These are phyloP conservation scores for Wickerhamiella parazyma DNA, from an alignment of 805 yeast genomes.

Conservation along the genomic window DNA sequence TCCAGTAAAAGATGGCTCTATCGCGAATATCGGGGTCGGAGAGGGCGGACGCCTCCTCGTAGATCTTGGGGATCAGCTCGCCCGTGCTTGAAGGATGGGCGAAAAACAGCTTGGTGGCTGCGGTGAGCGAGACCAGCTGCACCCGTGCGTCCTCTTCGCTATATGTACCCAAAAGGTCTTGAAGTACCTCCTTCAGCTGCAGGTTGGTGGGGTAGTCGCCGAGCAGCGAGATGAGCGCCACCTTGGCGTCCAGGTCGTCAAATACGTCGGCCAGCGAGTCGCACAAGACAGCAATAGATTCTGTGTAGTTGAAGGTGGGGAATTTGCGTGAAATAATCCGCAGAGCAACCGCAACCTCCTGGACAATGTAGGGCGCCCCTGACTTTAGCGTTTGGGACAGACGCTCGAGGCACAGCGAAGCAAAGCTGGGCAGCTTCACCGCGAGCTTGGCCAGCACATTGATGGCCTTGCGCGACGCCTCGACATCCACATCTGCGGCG, in stretches of 20 bases:
- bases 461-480: conserved; percentile 77
- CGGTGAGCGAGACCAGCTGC: conserved; percentile 59
- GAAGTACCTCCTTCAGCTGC: conserved; percentile 31
- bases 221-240: conserved; percentile 70
- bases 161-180: conserved; percentile 34
- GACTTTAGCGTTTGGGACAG: conserved; percentile 46
- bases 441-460: conserved; percentile 85
- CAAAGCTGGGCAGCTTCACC: conserved; percentile 51
- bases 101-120: conserved; percentile 56
- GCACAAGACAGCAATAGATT: conserved; percentile 28
- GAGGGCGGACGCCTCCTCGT: conserved; percentile 61
- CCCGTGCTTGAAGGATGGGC: conserved; percentile 43
- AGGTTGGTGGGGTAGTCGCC: conserved; percentile 53
- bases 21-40: conserved; percentile 76
- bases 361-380: conserved; percentile 60
- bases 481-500: conserved; percentile 73
- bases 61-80: conserved; percentile 39
- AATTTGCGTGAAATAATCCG: conserved; percentile 67
- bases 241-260: conserved; percentile 66
- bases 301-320: conserved; percentile 39
- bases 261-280: conserved; percentile 35
- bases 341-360: conserved; percentile 65
- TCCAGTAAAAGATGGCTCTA: conserved; percentile 76
- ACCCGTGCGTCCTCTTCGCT: conserved; percentile 58
- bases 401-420: conserved; percentile 49